Base-by-base conservation (phyloP, 1,284 basidiomycete species). In the Chondrostereum purpureum region DNA sequence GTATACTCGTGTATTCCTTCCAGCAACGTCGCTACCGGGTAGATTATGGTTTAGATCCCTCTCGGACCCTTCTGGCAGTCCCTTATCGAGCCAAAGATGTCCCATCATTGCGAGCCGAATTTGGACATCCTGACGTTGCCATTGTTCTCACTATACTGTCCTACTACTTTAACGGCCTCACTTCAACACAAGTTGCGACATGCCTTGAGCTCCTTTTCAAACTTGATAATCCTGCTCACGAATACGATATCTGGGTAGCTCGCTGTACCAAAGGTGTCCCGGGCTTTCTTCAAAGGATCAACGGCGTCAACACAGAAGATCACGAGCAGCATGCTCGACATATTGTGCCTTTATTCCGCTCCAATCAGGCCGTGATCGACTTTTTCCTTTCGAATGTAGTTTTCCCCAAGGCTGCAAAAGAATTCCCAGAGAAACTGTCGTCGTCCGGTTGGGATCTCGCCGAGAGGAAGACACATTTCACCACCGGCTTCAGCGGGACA, bases 401-500 rank as follows among this genome's bases (percentile, higher is more conserved):
- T 4, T 75, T 77, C 47, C 73, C 75, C 0, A 68, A 63, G 42
- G 63, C 68, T 38, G 74, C 72, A 0, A 72, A 73, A 46, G 67
- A 75, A 36, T 78, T 78, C 47, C 64, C 63, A 0, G 48, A 54
- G 3, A 78, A 74, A 47, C 49, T 80, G 1, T 56, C 68, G 2
- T 69, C 73, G 5, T 75, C 70, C 4, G 68, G 66, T 0, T 79
- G 77, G 77, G 77, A 78, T 58, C 55, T 79, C 23, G 75, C 70
- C 0, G 67, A 68, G 44, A 47, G 43, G 5, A 68, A 58, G 43
- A 39, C 33, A 0, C 59, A 66, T 21, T 22, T 65, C 11, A 69
- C 59, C 3, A 78, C 73, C 2, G 77, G 77, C 0, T 79, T 79
- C 51, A 78, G 74, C 35, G 77, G 77, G 5, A 78, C 76, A 1